Evolutionary conservation across 305 asterid genomes (phyloP).

Genomic region (Nicotiana rustica): DNA sequence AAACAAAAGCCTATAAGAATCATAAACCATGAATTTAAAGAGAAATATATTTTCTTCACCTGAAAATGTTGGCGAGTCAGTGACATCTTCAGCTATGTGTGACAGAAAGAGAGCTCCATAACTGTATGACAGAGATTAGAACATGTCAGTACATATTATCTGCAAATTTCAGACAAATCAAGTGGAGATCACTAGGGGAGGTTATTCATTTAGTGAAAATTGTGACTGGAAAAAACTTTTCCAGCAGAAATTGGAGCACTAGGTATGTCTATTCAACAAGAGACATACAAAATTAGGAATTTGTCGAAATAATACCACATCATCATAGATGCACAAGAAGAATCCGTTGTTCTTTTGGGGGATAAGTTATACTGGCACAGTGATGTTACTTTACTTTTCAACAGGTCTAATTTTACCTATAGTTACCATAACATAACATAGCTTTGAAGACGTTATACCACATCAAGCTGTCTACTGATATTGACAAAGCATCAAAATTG

Average conservation of each 20-base stretch:
- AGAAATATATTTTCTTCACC: conserved; percentile 51
- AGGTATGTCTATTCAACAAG: not conserved
- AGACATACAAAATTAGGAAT: not conserved
- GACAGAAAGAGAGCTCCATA: conserved; percentile 80
- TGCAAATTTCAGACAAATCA: not conserved
- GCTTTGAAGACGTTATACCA: conserved; percentile 19
- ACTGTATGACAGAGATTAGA: conserved; percentile 52
- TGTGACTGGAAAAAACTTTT: not conserved
- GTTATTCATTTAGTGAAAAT: no score
- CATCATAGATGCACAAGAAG: conserved; percentile 13
- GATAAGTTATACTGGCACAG: not conserved
- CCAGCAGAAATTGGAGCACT: not conserved
- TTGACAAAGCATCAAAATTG: not conserved
- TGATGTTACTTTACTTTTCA: not conserved
- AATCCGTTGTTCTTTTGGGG: not conserved
- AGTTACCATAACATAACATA: conserved; percentile 16
- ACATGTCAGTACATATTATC: conserved; percentile 28
- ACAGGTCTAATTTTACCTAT: not conserved
- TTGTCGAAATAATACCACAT: conserved; percentile 6
- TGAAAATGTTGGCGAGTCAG: conserved; percentile 83
- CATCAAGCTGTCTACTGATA: conserved; percentile 12
- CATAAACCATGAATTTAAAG: not conserved
- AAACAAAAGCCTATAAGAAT: conserved; percentile 33
- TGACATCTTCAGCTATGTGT: conserved; percentile 81
- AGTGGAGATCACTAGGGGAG: not conserved